Percentiles rank a stretch among this genome's conserved stretches.
Evolutionary conservation across 2,329 filamentous ascomycete genomes (phyloP).

Genomic region (Myriosclerotinia curreyana): DNA sequence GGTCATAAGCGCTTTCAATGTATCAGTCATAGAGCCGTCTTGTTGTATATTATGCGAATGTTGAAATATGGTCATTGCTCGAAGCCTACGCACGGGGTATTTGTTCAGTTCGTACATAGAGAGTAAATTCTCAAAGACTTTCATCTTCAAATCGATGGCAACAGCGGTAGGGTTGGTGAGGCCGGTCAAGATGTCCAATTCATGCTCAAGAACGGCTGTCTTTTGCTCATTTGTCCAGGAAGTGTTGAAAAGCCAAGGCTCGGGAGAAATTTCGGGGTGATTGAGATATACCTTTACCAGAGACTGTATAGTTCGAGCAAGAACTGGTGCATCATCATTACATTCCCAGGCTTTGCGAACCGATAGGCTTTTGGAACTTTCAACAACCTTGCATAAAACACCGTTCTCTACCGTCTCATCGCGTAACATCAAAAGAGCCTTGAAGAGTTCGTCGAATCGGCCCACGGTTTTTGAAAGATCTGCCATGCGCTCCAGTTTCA

Average conservation of each 20-base stretch:
- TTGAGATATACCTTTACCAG: conserved; percentile 58
- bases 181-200: conserved; percentile 47
- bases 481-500: conserved; percentile 65
- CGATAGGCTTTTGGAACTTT: conserved; percentile 49
- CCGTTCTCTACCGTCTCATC: conserved; percentile 59
- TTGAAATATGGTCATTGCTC: conserved; percentile 33
- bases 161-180: conserved; percentile 26
- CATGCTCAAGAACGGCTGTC: conserved; percentile 58
- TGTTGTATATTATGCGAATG: conserved; percentile 18
- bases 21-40: conserved; percentile 24
- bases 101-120: conserved; percentile 32
- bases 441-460: conserved; percentile 55
- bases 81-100: conserved; percentile 38
- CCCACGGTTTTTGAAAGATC: conserved; percentile 56
- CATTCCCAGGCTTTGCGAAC: conserved; percentile 53
- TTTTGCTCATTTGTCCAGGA: conserved; percentile 48
- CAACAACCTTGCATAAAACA: conserved; percentile 52
- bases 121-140: conserved; percentile 32
- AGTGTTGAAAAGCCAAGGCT: conserved; percentile 40
- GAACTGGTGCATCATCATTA: conserved; percentile 48
- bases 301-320: conserved; percentile 58
- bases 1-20: conserved; percentile 22
- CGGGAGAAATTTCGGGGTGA: conserved; percentile 55
- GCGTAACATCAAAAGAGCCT: conserved; percentile 59
- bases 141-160: conserved; percentile 27